These are phyloP conservation scores for Pseudevernia furfuracea DNA, from an alignment of 495 filamentous ascomycete species.

Conservation along the genomic window DNA sequence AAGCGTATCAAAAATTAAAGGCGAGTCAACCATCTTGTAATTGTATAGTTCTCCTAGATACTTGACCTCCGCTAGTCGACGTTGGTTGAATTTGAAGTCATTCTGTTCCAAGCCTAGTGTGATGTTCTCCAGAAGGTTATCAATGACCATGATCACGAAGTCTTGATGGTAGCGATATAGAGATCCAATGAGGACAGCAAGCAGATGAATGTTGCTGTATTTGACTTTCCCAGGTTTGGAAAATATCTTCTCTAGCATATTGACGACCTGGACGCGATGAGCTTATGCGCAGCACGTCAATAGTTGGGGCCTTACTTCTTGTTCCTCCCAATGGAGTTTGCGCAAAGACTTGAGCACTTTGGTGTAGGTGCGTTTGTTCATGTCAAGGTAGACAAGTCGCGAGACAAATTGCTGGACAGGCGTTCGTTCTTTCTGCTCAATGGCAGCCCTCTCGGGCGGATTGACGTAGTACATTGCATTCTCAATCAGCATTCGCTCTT, in stretches of 20 bases:
- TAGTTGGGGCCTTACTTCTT: conserved; percentile 48
- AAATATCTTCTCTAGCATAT: conserved; percentile 82
- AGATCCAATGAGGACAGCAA: conserved; percentile 83
- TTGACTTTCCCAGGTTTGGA: conserved; percentile 95
- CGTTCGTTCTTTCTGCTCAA: conserved; percentile 91
- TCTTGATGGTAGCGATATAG: conserved; percentile 86
- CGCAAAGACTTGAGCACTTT: conserved; percentile 88
- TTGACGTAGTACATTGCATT: conserved; percentile 98
- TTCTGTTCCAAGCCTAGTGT: conserved; percentile 85
- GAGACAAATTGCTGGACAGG: conserved; percentile 88
- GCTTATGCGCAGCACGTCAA: background rate
- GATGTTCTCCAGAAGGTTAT: conserved; percentile 83
- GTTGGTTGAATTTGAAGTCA: conserved; percentile 96
- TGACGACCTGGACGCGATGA: conserved; percentile 50
- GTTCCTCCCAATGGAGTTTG: conserved; percentile 94
- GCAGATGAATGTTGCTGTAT: conserved; percentile 91
- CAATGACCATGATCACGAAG: conserved; percentile 80
- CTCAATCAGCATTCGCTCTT: conserved; percentile 96
- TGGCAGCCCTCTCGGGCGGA: conserved; percentile 85
- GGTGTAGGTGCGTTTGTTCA: conserved; percentile 90
- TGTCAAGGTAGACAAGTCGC: conserved; percentile 81
- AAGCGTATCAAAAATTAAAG: conserved; percentile 89
- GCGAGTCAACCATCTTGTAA: conserved; percentile 94
- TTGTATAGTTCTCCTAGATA: conserved; percentile 97
- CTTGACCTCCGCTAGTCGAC: conserved; percentile 90